Conservation (phyloP, 108 stramenopile species). For the Skeletonema marinoi region DNA sequence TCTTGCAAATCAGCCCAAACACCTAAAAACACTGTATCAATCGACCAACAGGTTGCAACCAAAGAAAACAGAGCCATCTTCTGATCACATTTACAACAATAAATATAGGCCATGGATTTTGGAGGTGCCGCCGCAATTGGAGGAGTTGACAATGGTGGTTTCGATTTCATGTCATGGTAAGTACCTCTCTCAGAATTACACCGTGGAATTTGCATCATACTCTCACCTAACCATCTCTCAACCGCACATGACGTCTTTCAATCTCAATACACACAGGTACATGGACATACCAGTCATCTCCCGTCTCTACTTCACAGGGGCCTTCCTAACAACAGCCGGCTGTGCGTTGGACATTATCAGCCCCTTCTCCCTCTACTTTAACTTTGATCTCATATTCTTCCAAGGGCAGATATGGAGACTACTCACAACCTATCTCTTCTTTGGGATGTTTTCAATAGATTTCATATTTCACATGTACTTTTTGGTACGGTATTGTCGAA, state of each 20-base stretch:
- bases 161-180: conserved; percentile 76
- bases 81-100: too few species aligned
- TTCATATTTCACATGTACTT: conserved; percentile 99
- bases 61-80: neutral
- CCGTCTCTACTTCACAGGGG: conserved; percentile 93
- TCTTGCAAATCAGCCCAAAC: neutral
- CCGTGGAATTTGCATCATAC: conserved; percentile 1
- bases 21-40: neutral
- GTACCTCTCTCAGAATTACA: neutral
- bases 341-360: conserved; percentile 89
- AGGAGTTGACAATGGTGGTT: conserved; percentile 47
- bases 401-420: conserved; percentile 97
- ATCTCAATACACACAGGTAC: conserved; percentile 69
- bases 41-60: neutral
- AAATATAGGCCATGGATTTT: conserved; percentile 49
- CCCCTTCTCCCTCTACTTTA: conserved; percentile 93
- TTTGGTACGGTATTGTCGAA: conserved; percentile 91
- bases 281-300: conserved; percentile 95
- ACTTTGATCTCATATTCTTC: conserved; percentile 84
- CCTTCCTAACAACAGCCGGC: conserved; percentile 94
- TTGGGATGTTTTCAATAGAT: conserved; percentile 95
- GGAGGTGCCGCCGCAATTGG: conserved; percentile 44
- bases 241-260: neutral
- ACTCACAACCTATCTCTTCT: conserved; percentile 95
- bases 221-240: too few species aligned